Base-by-base conservation (phyloP, 202 grass and related monocot genomes). In the Schoenoplectus tabernaemontani region DNA sequence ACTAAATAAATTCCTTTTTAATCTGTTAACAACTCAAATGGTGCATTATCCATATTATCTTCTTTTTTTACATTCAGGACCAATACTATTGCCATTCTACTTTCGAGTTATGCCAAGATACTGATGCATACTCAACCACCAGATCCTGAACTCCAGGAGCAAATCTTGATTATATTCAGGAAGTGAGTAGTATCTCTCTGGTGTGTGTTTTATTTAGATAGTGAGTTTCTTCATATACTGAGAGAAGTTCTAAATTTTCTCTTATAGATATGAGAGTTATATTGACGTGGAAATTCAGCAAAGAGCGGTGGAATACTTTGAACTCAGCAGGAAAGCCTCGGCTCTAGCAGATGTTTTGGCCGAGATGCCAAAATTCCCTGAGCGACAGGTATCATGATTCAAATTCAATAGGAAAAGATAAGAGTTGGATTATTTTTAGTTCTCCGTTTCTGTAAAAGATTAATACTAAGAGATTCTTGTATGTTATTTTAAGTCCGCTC, bases 341-440 rank as follows among this genome's bases (percentile, higher is more conserved):
- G 86, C 92, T 88, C 89, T 99, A 64, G 78, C 86, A 41, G 96
- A 99, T 85, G 83, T 99, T 59, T 84, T 99, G 81, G 96, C 96
- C 24, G 96, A 99, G 92, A 99, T 99, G 96, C 96, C 96, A 0
- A 99, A 95, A 83, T 99, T 93, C 87, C 96, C 96, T 56, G 96
- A 99, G 82, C 96, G 92, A 3, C 91, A 95, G 92, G 91, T 95
- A 92, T 78, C 43, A 63, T 26, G 57, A 63, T 80, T 75, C 13
- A 34, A 44, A 69, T 22, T 69, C n/a, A 69, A 69, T 54, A 19
- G 30, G 47, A 50, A 34, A 74, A 48, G 15, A 74, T 19, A 26
- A 34, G 28, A 54, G 28, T 19, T 36, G 36, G 23, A 75, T 26
- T 1, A 3, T 33, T 39, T 65, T 38, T 1, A 43, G 9, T 42